Evolutionary conservation across 371 early-diverging fungal genomes (phyloP).

Genomic region (Apophysomyces sp.): DNA sequence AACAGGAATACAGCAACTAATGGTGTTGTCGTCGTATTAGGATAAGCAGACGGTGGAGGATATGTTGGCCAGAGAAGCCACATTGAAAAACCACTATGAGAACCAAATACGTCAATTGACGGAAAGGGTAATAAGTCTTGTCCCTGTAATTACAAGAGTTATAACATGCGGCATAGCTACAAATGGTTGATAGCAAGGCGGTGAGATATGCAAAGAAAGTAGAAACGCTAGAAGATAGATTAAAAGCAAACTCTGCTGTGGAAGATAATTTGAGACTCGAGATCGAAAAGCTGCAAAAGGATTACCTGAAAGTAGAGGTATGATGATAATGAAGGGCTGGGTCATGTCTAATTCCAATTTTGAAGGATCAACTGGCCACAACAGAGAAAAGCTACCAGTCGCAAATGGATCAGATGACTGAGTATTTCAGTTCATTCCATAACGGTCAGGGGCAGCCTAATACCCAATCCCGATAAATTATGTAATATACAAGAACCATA

Average conservation of each 20-base stretch:
- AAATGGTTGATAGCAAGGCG: slow-evolving; percentile 42
- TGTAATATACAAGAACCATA: not conserved
- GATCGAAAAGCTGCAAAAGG: slow-evolving; percentile 29
- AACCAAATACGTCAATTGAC: slow-evolving; percentile 22
- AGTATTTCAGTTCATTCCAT: slow-evolving; percentile 26
- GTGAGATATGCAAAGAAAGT: slow-evolving; percentile 32
- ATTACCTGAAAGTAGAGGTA: slow-evolving; percentile 25
- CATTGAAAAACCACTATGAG: slow-evolving; percentile 32
- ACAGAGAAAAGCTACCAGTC: slow-evolving; percentile 41
- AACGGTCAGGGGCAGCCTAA: not conserved
- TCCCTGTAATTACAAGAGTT: not conserved
- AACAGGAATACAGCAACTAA: not conserved
- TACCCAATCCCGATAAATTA: not conserved
- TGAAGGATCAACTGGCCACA: slow-evolving; percentile 30
- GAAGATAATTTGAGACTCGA: slow-evolving; percentile 28
- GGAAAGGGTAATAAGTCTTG: slow-evolving; percentile 24
- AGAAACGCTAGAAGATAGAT: slow-evolving; percentile 20
- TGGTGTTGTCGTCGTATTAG: not conserved
- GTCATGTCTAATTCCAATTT: not conserved
- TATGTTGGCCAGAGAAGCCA: slow-evolving; percentile 14
- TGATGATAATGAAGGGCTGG: not conserved
- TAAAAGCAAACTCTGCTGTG: slow-evolving; percentile 24
- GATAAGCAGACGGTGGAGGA: not conserved
- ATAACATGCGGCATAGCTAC: slow-evolving; percentile 16
- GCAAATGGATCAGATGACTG: slow-evolving; percentile 41